These are phyloP conservation scores for Monotropa hypopitys DNA, from an alignment of 179 eudicot genomes.

Conservation along the genomic window DNA sequence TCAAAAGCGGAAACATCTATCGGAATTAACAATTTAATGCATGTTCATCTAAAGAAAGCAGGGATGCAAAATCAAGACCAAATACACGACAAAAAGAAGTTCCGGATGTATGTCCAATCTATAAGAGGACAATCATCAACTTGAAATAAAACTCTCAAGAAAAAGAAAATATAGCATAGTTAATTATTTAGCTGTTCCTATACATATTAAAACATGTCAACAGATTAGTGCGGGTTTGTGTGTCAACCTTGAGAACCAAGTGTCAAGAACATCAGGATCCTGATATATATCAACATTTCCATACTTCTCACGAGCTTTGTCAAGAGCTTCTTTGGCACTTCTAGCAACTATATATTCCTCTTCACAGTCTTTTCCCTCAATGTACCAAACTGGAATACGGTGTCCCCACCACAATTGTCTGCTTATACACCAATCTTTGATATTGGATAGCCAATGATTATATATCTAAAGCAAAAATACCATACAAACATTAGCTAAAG, in stretches of 20 bases:
- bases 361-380: slow-evolving; percentile 74
- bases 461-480: slow-evolving; percentile 48
- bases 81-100: not conserved
- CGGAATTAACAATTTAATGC: not conserved
- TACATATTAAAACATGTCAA: not conserved
- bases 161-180: not conserved
- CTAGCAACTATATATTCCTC: slow-evolving; percentile 93
- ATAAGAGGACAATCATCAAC: not conserved
- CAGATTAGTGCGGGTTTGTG: not conserved
- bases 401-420: slow-evolving; percentile 99
- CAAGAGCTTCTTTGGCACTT: slow-evolving; percentile 63
- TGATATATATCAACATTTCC: slow-evolving; percentile 82
- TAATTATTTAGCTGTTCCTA: not conserved
- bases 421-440: slow-evolving; percentile 99
- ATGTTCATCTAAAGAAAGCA: not conserved
- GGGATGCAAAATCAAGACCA: not conserved
- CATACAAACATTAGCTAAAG: slow-evolving; percentile 15
- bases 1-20: not conserved
- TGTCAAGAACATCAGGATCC: slow-evolving; percentile 98
- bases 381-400: slow-evolving; percentile 98
- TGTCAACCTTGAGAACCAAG: slow-evolving; percentile 96
- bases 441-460: slow-evolving; percentile 92
- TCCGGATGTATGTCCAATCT: not conserved
- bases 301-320: slow-evolving; percentile 60
- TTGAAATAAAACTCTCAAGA: not conserved